Conservation (phyloP, 345 rosid genomes). For the Murraya koenigii region DNA sequence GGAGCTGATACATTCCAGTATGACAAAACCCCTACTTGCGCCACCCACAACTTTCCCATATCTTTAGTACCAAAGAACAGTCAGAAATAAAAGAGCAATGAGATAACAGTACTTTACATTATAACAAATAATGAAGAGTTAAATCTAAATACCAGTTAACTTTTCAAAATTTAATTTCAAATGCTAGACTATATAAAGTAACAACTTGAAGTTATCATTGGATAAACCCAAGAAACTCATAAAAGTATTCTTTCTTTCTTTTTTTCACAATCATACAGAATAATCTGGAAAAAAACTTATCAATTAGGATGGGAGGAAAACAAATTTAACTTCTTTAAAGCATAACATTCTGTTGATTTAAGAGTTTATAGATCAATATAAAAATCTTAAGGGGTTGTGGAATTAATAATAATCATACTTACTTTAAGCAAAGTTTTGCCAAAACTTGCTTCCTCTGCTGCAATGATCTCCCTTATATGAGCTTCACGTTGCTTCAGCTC, state of each 20-base stretch:
- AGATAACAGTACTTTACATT: neutral
- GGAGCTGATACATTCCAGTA: neutral
- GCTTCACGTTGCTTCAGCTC: slow-evolving; percentile 82
- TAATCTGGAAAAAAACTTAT: neutral
- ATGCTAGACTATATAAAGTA: neutral
- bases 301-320: neutral
- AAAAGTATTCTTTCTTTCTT: neutral
- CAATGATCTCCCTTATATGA: slow-evolving; percentile 65
- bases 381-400: neutral
- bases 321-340: neutral
- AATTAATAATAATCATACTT: slow-evolving; percentile 10
- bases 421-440: slow-evolving; percentile 88
- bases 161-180: neutral
- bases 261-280: neutral
- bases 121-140: neutral
- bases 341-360: neutral
- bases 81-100: neutral
- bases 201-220: neutral
- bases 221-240: neutral
- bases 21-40: neutral
- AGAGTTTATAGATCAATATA: neutral
- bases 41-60: neutral
- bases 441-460: slow-evolving; percentile 89
- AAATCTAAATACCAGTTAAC: neutral
- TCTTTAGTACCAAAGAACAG: neutral